phyloP scores from a whole-genome alignment of 2,329 filamentous ascomycete genomes.

The Lecanoromycetidae sp. region DNA sequence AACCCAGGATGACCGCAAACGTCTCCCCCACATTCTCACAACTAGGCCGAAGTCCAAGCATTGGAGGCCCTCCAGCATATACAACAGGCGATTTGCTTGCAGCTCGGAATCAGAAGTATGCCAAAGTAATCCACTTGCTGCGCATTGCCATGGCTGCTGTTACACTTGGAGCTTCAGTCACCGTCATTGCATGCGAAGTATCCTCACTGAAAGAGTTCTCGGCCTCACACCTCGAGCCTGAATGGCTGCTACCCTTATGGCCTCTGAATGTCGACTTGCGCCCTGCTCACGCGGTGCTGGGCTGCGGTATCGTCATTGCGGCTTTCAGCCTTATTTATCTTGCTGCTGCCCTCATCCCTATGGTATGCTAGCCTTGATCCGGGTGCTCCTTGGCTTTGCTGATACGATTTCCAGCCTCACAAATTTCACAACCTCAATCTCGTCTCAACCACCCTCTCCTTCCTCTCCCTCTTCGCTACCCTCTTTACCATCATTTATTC shows the following conservation, averaged over 20 bases:
- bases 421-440: constrained; percentile 11
- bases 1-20: constrained; percentile 6
- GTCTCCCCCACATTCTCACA: constrained; percentile 9
- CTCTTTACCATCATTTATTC: constrained; percentile 16
- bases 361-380: constrained; percentile 7
- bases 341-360: constrained; percentile 11
- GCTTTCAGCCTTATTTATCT: constrained; percentile 14
- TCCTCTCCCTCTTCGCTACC: constrained; percentile 7
- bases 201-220: constrained; percentile 12
- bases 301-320: constrained; percentile 13
- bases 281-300: constrained; percentile 14
- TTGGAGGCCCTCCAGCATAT: constrained; percentile 15
- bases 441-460: constrained; percentile 7
- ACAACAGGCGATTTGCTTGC: constrained; percentile 14
- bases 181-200: constrained; percentile 12
- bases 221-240: constrained; percentile 3
- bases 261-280: constrained; percentile 16
- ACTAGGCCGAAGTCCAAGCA: constrained; percentile 11
- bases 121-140: constrained; percentile 8
- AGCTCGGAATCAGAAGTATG: constrained; percentile 8
- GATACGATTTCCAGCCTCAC: not conserved
- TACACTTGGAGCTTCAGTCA: constrained; percentile 10
- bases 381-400: not conserved
- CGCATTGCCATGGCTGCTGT: constrained; percentile 14
- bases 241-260: constrained; percentile 18